These are phyloP conservation scores for Coccomyxa sp. DNA, from an alignment of 139 green algal genomes.

Conservation along the genomic window DNA sequence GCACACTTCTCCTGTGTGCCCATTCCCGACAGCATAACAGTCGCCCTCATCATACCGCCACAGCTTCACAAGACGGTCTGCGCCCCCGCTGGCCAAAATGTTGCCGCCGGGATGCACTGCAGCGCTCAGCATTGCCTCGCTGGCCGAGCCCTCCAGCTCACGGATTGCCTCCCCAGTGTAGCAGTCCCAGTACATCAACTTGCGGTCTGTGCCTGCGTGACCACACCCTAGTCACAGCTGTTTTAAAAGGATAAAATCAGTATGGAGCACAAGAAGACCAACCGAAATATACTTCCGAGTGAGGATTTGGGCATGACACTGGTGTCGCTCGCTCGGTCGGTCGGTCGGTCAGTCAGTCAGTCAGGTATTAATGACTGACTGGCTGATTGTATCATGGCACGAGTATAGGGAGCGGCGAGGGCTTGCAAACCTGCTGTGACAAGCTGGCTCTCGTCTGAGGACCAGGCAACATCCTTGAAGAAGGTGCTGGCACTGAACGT, in stretches of 20 bases:
- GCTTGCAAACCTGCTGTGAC: slow-evolving; percentile 33
- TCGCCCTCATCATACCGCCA: slow-evolving; percentile 82
- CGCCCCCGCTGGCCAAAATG: slow-evolving; percentile 58
- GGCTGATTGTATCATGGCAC: background rate
- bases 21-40: slow-evolving; percentile 63
- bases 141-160: slow-evolving; percentile 67
- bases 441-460: slow-evolving; percentile 73
- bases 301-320: background rate
- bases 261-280: too few species aligned
- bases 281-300: background rate
- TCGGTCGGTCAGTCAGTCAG: background rate
- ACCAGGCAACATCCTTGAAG: slow-evolving; percentile 72
- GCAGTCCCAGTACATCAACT: slow-evolving; percentile 87
- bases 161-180: slow-evolving; percentile 80
- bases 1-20: slow-evolving; percentile 53
- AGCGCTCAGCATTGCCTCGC: slow-evolving; percentile 47
- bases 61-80: slow-evolving; percentile 75
- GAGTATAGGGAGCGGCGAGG: background rate
- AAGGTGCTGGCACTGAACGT: slow-evolving; percentile 76
- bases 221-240: background rate
- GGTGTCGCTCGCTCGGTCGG: background rate
- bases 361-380: background rate
- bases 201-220: slow-evolving; percentile 71
- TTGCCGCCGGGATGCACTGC: slow-evolving; percentile 59
- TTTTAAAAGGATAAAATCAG: background rate